These are phyloP conservation scores for Solanum sitiens DNA, from an alignment of 257 asterid genomes.

Conservation along the genomic window DNA sequence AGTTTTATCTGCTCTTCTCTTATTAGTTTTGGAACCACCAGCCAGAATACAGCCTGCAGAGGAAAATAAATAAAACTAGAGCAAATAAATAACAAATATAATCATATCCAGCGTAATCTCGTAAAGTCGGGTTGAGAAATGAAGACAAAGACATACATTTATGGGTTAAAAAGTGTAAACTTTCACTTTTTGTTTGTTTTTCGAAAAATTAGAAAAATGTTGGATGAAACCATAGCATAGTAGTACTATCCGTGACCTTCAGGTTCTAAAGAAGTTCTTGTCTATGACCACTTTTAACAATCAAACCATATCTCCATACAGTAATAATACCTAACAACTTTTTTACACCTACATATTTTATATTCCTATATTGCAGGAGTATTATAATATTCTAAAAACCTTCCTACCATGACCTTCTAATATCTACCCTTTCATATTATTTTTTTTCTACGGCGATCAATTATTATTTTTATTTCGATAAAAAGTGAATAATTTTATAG, in stretches of 20 bases:
- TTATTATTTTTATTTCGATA: too few species aligned
- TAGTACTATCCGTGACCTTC: neutral
- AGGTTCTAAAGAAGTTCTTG: neutral
- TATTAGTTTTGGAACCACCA: constrained; percentile 63
- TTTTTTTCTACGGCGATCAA: neutral
- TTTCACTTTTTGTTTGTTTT: neutral
- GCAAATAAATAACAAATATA: neutral
- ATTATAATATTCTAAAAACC: neutral
- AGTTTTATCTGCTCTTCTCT: constrained; percentile 54
- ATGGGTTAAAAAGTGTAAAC: neutral
- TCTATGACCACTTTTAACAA: neutral
- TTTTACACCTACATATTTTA: neutral
- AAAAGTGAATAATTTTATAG: neutral
- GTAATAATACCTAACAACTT: neutral
- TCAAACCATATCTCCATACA: neutral
- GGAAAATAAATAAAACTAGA: neutral
- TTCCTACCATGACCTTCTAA: neutral
- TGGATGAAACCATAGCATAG: neutral
- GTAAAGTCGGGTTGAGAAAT: neutral
- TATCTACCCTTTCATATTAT: neutral
- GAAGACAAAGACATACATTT: neutral
- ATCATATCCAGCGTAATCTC: neutral
- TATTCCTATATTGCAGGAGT: neutral
- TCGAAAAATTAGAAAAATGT: neutral
- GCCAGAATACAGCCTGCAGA: constrained; percentile 72